These are phyloP conservation scores for Fusarium keratoplasticum DNA, from an alignment of 2,329 filamentous ascomycete species.

Conservation along the genomic window DNA sequence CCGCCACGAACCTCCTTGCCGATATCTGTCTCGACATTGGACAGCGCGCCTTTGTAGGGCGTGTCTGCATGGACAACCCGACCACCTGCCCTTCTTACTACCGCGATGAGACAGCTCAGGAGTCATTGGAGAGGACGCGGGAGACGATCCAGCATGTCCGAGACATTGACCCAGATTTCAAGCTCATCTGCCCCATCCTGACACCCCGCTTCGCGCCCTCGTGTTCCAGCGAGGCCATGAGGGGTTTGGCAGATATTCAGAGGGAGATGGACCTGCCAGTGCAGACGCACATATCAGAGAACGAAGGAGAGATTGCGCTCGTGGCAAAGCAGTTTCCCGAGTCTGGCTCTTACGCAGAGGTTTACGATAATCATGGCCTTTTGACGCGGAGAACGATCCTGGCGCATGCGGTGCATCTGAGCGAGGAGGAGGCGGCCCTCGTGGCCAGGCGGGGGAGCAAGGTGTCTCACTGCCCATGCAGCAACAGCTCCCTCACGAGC, in stretches of 20 bases:
- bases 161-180: slow-evolving; percentile 72
- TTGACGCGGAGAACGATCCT: slow-evolving; percentile 81
- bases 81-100: slow-evolving; percentile 80
- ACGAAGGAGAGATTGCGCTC: slow-evolving; percentile 76
- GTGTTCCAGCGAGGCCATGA: slow-evolving; percentile 71
- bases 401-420: slow-evolving; percentile 86
- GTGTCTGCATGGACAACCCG: slow-evolving; percentile 91
- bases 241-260: slow-evolving; percentile 73
- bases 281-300: slow-evolving; percentile 94
- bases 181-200: slow-evolving; percentile 81
- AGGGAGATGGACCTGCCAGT: slow-evolving; percentile 72
- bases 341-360: slow-evolving; percentile 73
- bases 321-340: slow-evolving; percentile 78
- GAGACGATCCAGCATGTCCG: slow-evolving; percentile 74
- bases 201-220: slow-evolving; percentile 78
- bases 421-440: slow-evolving; percentile 71
- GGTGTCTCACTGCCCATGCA: slow-evolving; percentile 87
- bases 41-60: slow-evolving; percentile 90
- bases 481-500: slow-evolving; percentile 84
- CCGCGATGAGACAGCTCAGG: slow-evolving; percentile 74
- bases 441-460: slow-evolving; percentile 72
- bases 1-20: slow-evolving; percentile 90
- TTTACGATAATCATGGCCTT: slow-evolving; percentile 81
- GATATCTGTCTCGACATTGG: slow-evolving; percentile 82
- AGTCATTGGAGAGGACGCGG: slow-evolving; percentile 66